phyloP scores from a whole-genome alignment of 768 basidiomycete genomes.

The Tephrocybe sp. region DNA sequence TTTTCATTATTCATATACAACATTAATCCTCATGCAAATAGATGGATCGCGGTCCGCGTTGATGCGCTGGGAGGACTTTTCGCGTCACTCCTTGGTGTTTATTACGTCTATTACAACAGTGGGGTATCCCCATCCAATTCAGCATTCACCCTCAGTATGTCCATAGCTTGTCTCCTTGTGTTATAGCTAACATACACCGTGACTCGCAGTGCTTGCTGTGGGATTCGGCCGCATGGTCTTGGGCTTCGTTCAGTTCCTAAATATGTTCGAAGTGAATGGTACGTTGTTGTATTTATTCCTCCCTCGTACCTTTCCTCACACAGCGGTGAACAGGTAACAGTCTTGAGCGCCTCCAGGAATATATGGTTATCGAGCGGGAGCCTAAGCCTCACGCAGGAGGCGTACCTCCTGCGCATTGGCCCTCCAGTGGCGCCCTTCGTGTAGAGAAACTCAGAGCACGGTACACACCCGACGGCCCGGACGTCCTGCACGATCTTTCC shows the following conservation, averaged over 20 bases:
- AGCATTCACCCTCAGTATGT: conserved; percentile 16
- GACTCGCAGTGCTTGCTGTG: conserved; percentile 27
- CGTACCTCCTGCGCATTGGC: conserved; percentile 66
- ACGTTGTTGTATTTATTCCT: conserved; percentile 18
- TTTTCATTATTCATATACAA: background rate
- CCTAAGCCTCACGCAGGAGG: conserved; percentile 31
- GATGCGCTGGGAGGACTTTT: conserved; percentile 58
- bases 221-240: conserved; percentile 56
- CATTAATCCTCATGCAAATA: conserved; percentile 20
- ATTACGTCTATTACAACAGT: conserved; percentile 54
- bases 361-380: conserved; percentile 59
- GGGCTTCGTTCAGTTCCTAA: conserved; percentile 39
- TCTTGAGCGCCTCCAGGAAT: conserved; percentile 69
- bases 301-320: no score
- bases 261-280: conserved; percentile 43
- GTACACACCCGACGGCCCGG: conserved; percentile 40
- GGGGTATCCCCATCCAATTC: conserved; percentile 12
- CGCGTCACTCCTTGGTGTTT: conserved; percentile 48
- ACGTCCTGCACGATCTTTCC: conserved; percentile 33
- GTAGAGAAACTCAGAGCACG: conserved; percentile 34
- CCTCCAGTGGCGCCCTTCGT: conserved; percentile 27
- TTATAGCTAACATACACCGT: background rate
- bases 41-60: conserved; percentile 47
- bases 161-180: background rate
- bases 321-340: conserved; percentile 28